Evolutionary conservation across 352 stramenopile species (phyloP), one percentile per base, ranked within the genome.

Genomic region (Albugo laibachii): DNA sequence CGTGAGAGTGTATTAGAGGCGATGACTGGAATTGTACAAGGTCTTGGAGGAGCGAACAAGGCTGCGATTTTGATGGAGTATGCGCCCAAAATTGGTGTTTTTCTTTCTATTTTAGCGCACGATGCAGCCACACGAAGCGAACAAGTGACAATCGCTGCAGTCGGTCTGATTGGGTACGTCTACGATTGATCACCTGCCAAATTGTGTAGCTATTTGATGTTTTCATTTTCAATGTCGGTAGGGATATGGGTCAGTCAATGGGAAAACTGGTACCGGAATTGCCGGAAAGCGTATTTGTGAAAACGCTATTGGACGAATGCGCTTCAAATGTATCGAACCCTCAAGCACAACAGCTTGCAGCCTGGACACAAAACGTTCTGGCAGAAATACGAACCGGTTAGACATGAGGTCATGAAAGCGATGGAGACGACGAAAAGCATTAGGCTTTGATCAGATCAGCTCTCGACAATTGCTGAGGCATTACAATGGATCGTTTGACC

Each of bases 1-100:
- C 77, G 92, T 43, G 86, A 97, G 56, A 86, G 80, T 52, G 93
- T 98, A 37, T 62, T 98, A 24, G 94, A 98, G 58, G 92, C 92
- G 13, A 95, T 97, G 47, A 97, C 88, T 24, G 93, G 93, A 20
- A 97, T 98, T 55, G 65, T 97, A 15, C 88, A 97, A 58, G 93
- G 93, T 15, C 69, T 97, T 5, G 80, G 81, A 21, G 88, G 89
- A 50, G 87, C 75, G 16, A 77, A 87, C 47, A 92, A 95, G 58
- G 65, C 87, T 1, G 56, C 75, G 34, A 53, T 95, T 38, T 61
- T 97, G 47, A 43, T 86, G 36, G 71, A 85, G 37, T 92, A 78
- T 38, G 63, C 91, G 34, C 69, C 73, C 31, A 74, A 73, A 47
- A 88, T 97, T 49, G 69, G 87, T 19, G 61, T 74, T 46, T 97